phyloP scores from a whole-genome alignment of 495 filamentous ascomycete genomes.

The Lasiosphaeria miniovina region DNA sequence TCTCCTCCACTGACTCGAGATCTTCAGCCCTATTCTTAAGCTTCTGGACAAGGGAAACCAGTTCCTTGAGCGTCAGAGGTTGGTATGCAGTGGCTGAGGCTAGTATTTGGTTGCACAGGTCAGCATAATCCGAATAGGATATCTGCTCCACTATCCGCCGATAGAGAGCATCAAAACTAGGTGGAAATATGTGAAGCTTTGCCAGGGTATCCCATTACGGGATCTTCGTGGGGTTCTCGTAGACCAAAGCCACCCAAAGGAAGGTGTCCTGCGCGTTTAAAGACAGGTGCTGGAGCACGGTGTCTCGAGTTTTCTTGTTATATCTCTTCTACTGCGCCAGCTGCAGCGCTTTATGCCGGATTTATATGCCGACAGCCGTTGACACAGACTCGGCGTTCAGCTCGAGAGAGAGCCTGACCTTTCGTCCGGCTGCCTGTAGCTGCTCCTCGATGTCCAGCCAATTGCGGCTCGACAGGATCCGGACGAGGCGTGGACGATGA shows the following conservation, averaged over 20 bases:
- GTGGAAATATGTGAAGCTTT: slow-evolving; percentile 18
- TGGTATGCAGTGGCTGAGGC: slow-evolving; percentile 9
- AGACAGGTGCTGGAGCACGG: slow-evolving; percentile 19
- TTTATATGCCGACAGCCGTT: slow-evolving; percentile 28
- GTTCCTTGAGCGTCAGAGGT: slow-evolving; percentile 21
- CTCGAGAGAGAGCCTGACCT: slow-evolving; percentile 30
- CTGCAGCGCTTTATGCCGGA: slow-evolving; percentile 29
- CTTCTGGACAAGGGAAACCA: slow-evolving; percentile 9
- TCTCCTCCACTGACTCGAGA: slow-evolving; percentile 19
- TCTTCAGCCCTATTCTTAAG: slow-evolving; percentile 2
- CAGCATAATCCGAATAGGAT: not conserved
- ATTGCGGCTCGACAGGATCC: slow-evolving; percentile 36
- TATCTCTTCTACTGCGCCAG: slow-evolving; percentile 19
- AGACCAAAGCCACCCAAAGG: slow-evolving; percentile 35
- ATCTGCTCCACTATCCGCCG: slow-evolving; percentile 25
- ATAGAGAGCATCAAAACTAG: slow-evolving; percentile 25
- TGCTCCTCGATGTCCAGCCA: slow-evolving; percentile 30
- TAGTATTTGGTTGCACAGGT: slow-evolving; percentile 23
- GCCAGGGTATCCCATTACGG: slow-evolving; percentile 9
- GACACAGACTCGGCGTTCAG: slow-evolving; percentile 22
- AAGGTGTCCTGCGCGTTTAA: slow-evolving; percentile 32
- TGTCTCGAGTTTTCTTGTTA: slow-evolving; percentile 13
- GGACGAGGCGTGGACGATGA: slow-evolving; percentile 30
- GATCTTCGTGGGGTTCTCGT: slow-evolving; percentile 21
- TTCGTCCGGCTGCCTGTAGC: slow-evolving; percentile 17